These are phyloP conservation scores for Chrysopogon serrulatus DNA, from an alignment of 176 grass and related monocot genomes.

Conservation along the genomic window DNA sequence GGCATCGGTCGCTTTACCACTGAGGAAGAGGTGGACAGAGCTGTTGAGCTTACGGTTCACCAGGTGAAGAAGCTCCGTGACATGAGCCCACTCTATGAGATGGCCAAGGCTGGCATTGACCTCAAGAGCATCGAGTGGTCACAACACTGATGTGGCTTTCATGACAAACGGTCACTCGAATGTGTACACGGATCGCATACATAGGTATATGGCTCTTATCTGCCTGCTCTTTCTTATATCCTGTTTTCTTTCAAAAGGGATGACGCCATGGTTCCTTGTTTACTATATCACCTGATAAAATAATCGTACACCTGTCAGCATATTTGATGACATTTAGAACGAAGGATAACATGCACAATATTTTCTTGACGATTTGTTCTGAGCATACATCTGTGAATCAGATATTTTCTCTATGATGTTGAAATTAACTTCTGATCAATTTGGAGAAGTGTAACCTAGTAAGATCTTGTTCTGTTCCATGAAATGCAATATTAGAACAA, in stretches of 20 bases:
- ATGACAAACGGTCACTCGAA: not conserved
- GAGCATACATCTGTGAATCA: not conserved
- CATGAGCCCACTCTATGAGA: slow-evolving; percentile 99
- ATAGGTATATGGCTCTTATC: slow-evolving; percentile 39
- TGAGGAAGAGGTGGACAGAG: slow-evolving; percentile 84
- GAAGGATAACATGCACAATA: not conserved
- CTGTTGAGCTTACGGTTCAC: slow-evolving; percentile 65
- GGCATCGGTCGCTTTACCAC: slow-evolving; percentile 92
- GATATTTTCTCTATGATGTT: not conserved
- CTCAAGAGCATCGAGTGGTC: slow-evolving; percentile 92
- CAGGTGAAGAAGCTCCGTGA: slow-evolving; percentile 89
- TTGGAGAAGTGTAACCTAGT: not conserved
- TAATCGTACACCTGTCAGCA: not conserved
- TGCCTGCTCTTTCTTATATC: slow-evolving; percentile 11
- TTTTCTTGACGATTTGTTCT: not conserved
- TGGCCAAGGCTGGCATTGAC: slow-evolving; percentile 92
- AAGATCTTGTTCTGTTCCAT: not conserved
- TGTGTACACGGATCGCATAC: not conserved
- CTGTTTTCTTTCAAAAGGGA: slow-evolving; percentile 6
- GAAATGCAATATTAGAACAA: not conserved
- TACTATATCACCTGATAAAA: not conserved
- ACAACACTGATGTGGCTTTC: slow-evolving; percentile 51
- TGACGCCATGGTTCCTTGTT: slow-evolving; percentile 17
- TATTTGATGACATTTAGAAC: slow-evolving; percentile 11
- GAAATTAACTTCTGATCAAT: not conserved